Evolutionary conservation across 1,139 yeast genomes (phyloP), one percentile per base, ranked within the genome.

Genomic region (Kodamaea sp.): DNA sequence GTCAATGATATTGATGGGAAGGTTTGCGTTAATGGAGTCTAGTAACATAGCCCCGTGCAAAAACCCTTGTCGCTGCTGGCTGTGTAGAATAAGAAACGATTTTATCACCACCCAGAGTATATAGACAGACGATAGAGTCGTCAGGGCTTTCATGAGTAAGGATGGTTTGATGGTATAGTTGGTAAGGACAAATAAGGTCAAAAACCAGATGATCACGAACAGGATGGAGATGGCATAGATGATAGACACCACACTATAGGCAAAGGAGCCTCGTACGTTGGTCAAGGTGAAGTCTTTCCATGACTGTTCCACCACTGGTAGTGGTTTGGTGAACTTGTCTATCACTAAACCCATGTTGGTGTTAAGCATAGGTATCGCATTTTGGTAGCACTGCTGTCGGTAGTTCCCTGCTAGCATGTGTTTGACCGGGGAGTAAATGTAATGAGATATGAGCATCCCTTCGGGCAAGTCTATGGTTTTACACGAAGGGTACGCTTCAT

Each of bases 221-320:
- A 82, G 80, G 1, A 80, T 73, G 8, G 87, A 72, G 16, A 83
- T 57, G 0, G 85, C 74, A 50, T 80, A 79, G 1, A 83, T 61
- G 22, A 81, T 69, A 0, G 89, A 76, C 32, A 74, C 83, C 16
- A 80, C 67, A 37, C 83, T 72, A 47, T 75, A 76, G 18, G 70
- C 61, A 53, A 77, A 82, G 2, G 70, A 48, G 0, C 84, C 81
- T 15, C 57, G 43, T 7, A 51, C 49, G 22, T 53, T 54, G 20
- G 47, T 33, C 9, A 35, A 44, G 4, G 70, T 63, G 42, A 55
- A 73, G n/a, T 48, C 46, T 2, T 45, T 21, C 82, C 82, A 76
- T 5, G 72, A 59, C 4, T 49, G 44, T 7, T 45, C 43, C 15
- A 70, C 62, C 4, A 68, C 30, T 3, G 81, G 80, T 7, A 74